These are phyloP conservation scores for Vickermania spadyakhi DNA, from an alignment of 208 protist genomes.

Conservation along the genomic window DNA sequence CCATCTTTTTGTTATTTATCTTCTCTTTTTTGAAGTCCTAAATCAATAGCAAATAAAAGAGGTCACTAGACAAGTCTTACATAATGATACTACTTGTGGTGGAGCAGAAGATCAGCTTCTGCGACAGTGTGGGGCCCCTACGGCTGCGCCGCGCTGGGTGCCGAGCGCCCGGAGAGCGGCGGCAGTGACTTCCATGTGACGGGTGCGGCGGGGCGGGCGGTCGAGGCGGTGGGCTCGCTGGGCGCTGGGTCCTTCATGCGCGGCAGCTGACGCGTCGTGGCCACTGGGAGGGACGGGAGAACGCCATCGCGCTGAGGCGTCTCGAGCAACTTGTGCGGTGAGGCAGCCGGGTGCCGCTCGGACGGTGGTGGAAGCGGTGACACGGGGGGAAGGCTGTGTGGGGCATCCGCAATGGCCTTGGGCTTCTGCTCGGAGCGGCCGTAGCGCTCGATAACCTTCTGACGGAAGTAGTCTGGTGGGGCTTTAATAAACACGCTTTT, in stretches of 20 bases:
- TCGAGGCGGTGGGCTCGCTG: neutral
- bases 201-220: neutral
- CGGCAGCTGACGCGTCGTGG: neutral
- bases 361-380: neutral
- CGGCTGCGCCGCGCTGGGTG: neutral
- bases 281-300: neutral
- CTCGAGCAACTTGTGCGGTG: no score
- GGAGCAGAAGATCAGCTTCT: no score
- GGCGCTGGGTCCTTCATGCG: neutral
- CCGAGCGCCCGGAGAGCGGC: neutral
- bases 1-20: no score
- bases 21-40: no score
- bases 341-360: neutral
- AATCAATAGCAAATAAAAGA: no score
- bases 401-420: neutral
- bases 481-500: constrained; percentile 37
- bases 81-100: no score
- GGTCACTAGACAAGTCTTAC: no score
- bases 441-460: constrained; percentile 29
- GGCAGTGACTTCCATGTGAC: neutral
- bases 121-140: neutral
- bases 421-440: constrained; percentile 8
- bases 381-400: neutral
- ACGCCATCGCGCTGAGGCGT: no score
- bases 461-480: constrained; percentile 58